Base-by-base conservation (phyloP, 148 eudicot genomes). In the Simmondsia chinensis region DNA sequence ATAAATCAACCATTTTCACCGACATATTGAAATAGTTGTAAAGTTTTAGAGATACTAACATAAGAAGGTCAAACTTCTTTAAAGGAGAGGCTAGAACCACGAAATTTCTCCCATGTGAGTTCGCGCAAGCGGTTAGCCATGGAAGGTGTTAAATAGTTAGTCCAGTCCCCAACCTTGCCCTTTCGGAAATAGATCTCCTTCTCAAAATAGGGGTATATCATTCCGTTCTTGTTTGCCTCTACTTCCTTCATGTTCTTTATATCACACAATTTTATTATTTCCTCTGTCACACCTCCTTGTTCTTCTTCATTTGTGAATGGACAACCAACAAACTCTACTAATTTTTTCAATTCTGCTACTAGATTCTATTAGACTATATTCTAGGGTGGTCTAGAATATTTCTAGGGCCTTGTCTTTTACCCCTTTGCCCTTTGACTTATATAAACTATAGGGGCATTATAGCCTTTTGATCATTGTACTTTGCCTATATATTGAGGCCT, bases 161-260 rank as follows among this genome's bases (percentile, higher is more conserved):
- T 28, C 59, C 59, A 45, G 30, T 53, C 59, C 5, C 59, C 66
- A 3, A 52, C 59, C 7, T 39, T 22, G 1, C 66, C 66, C 53
- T 39, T 61, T 20, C 59, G 37, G 19, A 53, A 62, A 14, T 20
- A 53, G 0, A 20, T 7, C 11, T 47, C 39, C 31, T 52, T 60
- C 27, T 55, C 60, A 26, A 55, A 55, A 4, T 43, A 18, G 35
- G 43, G 12, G 24, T 44, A 43, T 23, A 55, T 43, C 9, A 44
- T 39, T 1, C 64, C 56, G 19, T 8, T 50, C 36, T 49, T 61
- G 33, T 61, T 61, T 6, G 23, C 46, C 17, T 52, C 59, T 41
- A 61, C 37, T 18, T 54, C 30, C 24, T 54, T 61, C 54, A 61
- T 33, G 19, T 20, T 61, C 24, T 30, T 37, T 19, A 61, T 36